Conservation (phyloP, 2,329 filamentous ascomycete genomes). For the Diaporthe nobilis region DNA sequence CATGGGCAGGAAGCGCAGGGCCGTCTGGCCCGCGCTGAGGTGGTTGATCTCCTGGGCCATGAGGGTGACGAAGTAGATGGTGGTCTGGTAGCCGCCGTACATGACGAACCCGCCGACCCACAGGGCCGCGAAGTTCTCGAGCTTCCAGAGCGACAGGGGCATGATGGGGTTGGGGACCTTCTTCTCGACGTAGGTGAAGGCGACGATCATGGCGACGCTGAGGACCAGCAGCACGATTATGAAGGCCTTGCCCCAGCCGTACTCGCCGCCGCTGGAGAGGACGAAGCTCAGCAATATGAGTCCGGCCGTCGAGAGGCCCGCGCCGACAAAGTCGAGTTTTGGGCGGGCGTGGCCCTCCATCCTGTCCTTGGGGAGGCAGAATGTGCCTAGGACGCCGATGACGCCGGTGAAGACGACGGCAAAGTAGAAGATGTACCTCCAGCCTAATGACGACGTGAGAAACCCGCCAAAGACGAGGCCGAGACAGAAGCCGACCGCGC, state of each 20-base stretch:
- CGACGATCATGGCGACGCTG: slow-evolving; percentile 54
- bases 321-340: slow-evolving; percentile 58
- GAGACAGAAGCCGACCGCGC: slow-evolving; percentile 56
- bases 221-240: slow-evolving; percentile 58
- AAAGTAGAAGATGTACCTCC: slow-evolving; percentile 56
- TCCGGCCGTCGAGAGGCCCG: slow-evolving; percentile 57
- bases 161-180: slow-evolving; percentile 60
- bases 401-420: slow-evolving; percentile 51
- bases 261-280: slow-evolving; percentile 59
- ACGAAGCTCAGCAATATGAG: slow-evolving; percentile 61
- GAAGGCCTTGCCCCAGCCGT: slow-evolving; percentile 60
- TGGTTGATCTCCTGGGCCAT: slow-evolving; percentile 57
- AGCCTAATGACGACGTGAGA: no score
- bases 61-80: slow-evolving; percentile 59
- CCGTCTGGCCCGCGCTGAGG: slow-evolving; percentile 55
- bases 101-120: slow-evolving; percentile 61
- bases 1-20: slow-evolving; percentile 58
- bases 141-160: slow-evolving; percentile 60
- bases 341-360: slow-evolving; percentile 50
- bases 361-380: slow-evolving; percentile 56
- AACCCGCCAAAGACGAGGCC: slow-evolving; percentile 56
- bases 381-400: slow-evolving; percentile 47
- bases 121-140: slow-evolving; percentile 60
- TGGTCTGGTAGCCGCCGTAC: slow-evolving; percentile 58
- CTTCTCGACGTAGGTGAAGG: slow-evolving; percentile 58